Conservation (phyloP, 2,329 filamentous ascomycete genomes). For the Ceratocystis eucalypticola region DNA sequence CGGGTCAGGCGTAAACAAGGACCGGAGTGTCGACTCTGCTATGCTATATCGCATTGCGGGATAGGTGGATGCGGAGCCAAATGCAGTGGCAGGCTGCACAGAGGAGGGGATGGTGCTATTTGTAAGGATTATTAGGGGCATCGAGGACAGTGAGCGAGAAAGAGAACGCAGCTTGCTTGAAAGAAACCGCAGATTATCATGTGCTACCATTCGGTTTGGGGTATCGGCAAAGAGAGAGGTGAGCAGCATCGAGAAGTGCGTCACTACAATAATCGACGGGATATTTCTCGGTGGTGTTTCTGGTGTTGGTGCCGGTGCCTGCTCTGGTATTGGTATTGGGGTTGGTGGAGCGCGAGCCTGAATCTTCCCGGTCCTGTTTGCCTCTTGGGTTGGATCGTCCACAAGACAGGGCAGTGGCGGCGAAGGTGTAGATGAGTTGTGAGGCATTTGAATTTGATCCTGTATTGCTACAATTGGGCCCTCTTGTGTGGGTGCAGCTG, state of each 20-base stretch:
- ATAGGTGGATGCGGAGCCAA: background rate
- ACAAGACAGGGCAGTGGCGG: background rate
- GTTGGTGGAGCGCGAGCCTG: background rate
- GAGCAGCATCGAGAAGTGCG: slow-evolving; percentile 40
- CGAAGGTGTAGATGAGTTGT: background rate
- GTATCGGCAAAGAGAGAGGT: slow-evolving; percentile 38
- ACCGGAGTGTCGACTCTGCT: slow-evolving; percentile 36
- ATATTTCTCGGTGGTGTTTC: background rate
- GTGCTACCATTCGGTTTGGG: slow-evolving; percentile 36
- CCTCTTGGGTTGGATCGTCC: background rate
- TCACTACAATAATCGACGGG: slow-evolving; percentile 40
- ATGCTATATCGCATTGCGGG: slow-evolving; percentile 17
- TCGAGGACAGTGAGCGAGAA: slow-evolving; percentile 29
- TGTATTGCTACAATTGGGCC: too few species aligned
- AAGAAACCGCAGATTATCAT: slow-evolving; percentile 36
- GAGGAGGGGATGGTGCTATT: slow-evolving; percentile 33
- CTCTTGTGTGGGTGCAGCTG: background rate
- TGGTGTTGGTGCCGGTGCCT: background rate
- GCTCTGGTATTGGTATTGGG: background rate
- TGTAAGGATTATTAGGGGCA: slow-evolving; percentile 40
- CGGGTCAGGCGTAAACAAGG: slow-evolving; percentile 33
- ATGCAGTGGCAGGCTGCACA: background rate
- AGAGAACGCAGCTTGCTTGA: slow-evolving; percentile 35
- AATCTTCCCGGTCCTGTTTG: background rate
- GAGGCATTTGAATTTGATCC: background rate